Percentiles rank a stretch among this genome's conserved stretches.
These are phyloP conservation scores for Sisymbrium altissimum DNA, from an alignment of 345 rosid genomes.

Conservation along the genomic window DNA sequence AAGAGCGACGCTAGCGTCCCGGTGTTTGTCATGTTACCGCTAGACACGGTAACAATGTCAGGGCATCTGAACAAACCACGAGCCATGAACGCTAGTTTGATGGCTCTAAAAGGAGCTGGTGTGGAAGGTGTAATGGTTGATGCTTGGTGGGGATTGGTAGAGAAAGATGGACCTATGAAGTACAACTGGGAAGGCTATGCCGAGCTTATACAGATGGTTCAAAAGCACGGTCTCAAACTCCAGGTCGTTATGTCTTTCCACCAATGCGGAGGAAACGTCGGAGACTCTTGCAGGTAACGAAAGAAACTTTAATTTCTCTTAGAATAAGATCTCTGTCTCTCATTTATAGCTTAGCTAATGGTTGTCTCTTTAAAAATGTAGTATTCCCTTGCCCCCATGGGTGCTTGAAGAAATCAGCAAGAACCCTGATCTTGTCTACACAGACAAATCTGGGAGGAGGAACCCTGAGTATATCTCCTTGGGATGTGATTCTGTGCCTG, in stretches of 20 bases:
- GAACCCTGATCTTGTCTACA: conserved; percentile 88
- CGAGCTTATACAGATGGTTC: conserved; percentile 82
- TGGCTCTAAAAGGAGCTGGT: conserved; percentile 94
- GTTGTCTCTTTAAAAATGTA: conserved; percentile 28
- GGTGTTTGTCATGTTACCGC: conserved; percentile 89
- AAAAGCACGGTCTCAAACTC: conserved; percentile 78
- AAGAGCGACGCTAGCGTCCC: conserved; percentile 57
- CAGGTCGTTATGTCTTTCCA: conserved; percentile 98
- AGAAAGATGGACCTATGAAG: conserved; percentile 89
- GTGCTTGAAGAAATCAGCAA: conserved; percentile 90
- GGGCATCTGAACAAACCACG: conserved; percentile 77
- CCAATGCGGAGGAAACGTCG: conserved; percentile 99
- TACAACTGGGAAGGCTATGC: conserved; percentile 98
- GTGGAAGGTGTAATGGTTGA: conserved; percentile 98
- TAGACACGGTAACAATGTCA: conserved; percentile 63
- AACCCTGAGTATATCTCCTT: conserved; percentile 89
- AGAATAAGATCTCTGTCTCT: not conserved
- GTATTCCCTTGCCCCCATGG: conserved; percentile 97
- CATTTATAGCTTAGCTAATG: conserved; percentile 16
- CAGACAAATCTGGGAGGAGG: conserved; percentile 86
- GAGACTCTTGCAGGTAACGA: conserved; percentile 94
- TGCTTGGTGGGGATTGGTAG: conserved; percentile 98
- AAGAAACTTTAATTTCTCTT: conserved; percentile 14
- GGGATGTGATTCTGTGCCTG: conserved; percentile 83
- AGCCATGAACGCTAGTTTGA: conserved; percentile 86